Conservation (phyloP, 2,329 filamentous ascomycete genomes). For the Lomentospora prolificans region DNA sequence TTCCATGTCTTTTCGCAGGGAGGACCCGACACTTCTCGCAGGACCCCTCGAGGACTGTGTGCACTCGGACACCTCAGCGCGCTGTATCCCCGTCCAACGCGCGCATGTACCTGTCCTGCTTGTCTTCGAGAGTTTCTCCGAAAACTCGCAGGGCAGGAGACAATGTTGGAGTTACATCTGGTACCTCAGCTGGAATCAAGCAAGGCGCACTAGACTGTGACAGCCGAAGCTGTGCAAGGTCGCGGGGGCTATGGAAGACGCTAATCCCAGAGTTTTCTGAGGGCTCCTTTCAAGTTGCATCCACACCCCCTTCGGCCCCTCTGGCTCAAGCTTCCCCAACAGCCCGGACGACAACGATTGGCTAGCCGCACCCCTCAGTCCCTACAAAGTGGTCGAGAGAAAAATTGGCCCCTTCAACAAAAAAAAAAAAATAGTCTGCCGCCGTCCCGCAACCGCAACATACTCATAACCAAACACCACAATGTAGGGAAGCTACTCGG, state of each 20-base stretch:
- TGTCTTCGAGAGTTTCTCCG: not conserved
- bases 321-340: conserved; percentile 17
- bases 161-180: no score
- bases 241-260: no score
- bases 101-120: not conserved
- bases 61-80: no score
- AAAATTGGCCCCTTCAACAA: conserved; percentile 9
- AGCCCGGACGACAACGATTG: conserved; percentile 10
- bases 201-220: not conserved
- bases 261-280: no score
- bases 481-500: not conserved
- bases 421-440: conserved; percentile 4
- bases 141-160: no score
- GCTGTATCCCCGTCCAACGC: no score
- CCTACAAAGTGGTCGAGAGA: not conserved
- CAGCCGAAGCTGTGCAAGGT: not conserved
- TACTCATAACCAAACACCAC: not conserved
- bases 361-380: conserved; percentile 6
- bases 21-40: no score
- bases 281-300: not conserved
- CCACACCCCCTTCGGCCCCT: not conserved
- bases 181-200: not conserved
- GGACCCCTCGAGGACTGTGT: no score
- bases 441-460: conserved; percentile 3
- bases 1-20: no score